Base-by-base conservation (phyloP, 495 filamentous ascomycete genomes). In the Penicillium psychrofluorescens region DNA sequence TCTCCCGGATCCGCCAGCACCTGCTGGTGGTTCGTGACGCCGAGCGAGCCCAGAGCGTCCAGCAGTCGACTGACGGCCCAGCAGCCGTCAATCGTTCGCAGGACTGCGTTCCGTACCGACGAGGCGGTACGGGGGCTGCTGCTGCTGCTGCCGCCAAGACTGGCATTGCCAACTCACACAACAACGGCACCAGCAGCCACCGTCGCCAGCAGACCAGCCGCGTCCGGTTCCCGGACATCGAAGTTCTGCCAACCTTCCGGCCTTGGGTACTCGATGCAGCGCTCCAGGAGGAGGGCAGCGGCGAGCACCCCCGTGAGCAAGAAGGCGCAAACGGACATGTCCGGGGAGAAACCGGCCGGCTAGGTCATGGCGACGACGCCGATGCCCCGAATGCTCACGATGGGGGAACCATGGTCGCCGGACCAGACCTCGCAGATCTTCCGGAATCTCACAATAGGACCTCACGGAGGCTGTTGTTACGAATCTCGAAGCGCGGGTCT, bases 221-320 rank as follows among this genome's bases (percentile, higher is more conserved):
- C 0, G 38, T 53, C 1, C 44, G 47, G 9, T 79, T 86, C 34
- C 84, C 84, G 0, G 83, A 85, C 50, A 71, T 88, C 30, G 83
- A 86, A 55, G 75, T 88, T 28, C 59, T 88, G 13, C 83, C 84
- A 6, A 69, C 67, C 16, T 79, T 81, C 42, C 33, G 48, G 35
- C 39, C 40, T 40, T 58, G 61, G 62, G 50, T 61, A 15, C 9
- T 51, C 33, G 28, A 52, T 29, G 42, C 43, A 8, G 53, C 42
- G 0, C 14, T 37, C 6, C 39, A 40, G 0, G 43, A 44, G 32
- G 33, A 34, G 10, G n/a, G 32, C 32, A 34, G 32, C n/a, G 2
- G 2, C 9, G 32, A 34, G 10, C 32, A 34, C 10, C 10, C n/a
- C 3, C 6, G 32, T 12, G 32, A 34, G 32, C 10, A 34, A 1